phyloP scores from a whole-genome alignment of 108 stramenopile genomes.

The Discostella pseudostelligera region DNA sequence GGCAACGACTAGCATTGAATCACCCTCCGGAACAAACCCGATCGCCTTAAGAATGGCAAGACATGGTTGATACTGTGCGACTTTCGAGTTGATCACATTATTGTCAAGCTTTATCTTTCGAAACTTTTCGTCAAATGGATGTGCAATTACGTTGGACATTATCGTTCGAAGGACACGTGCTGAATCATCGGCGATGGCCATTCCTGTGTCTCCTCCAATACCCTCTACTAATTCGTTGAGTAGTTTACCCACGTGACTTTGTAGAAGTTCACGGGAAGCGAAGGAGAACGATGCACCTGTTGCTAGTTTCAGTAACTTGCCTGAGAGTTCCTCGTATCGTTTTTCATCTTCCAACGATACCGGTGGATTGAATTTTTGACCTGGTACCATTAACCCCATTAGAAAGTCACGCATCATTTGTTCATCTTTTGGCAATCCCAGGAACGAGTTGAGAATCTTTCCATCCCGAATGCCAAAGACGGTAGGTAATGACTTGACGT shows the following conservation, averaged over 20 bases:
- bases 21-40: conserved; percentile 58
- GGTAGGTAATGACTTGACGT: conserved; percentile 81
- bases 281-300: conserved; percentile 78
- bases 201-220: conserved; percentile 39
- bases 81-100: conserved; percentile 61
- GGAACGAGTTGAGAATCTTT: conserved; percentile 75
- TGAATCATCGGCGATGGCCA: conserved; percentile 69
- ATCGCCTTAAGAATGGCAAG: conserved; percentile 64
- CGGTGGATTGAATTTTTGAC: conserved; percentile 56
- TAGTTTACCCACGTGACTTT: conserved; percentile 48
- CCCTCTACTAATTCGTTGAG: conserved; percentile 63
- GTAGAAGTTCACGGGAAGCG: conserved; percentile 68
- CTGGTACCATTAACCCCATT: conserved; percentile 74
- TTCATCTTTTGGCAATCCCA: conserved; percentile 80
- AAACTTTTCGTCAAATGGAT: conserved; percentile 74
- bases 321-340: conserved; percentile 63
- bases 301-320: conserved; percentile 67
- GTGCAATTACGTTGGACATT: conserved; percentile 63
- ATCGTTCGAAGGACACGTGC: conserved; percentile 69
- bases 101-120: conserved; percentile 78
- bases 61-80: conserved; percentile 51
- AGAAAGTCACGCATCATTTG: conserved; percentile 74
- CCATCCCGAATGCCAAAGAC: conserved; percentile 84
- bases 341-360: conserved; percentile 54
- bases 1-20: conserved; percentile 49